phyloP scores from a whole-genome alignment of 225 moss, liverwort and hornwort genomes.

The Ulota crispa region DNA sequence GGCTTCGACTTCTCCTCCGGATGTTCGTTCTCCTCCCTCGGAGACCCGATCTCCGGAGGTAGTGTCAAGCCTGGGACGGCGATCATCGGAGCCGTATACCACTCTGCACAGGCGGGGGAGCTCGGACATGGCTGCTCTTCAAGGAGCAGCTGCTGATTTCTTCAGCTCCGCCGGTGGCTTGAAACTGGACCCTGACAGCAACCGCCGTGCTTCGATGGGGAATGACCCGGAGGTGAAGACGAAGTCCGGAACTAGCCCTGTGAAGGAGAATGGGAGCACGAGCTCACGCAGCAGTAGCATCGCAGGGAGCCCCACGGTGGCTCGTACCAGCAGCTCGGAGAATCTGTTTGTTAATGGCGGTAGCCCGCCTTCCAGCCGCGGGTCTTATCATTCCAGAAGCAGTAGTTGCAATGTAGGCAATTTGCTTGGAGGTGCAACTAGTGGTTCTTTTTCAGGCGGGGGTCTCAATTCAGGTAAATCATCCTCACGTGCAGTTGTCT shows the following conservation, averaged over 20 bases:
- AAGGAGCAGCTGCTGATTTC: conserved; percentile 42
- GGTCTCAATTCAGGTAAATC: conserved; percentile 49
- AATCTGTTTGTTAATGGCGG: conserved; percentile 28
- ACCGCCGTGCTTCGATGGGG: conserved; percentile 15
- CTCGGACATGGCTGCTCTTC: conserved; percentile 51
- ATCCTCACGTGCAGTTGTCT: no score
- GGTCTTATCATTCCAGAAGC: conserved; percentile 17
- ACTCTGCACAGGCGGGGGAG: conserved; percentile 41
- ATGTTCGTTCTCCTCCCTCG: background rate
- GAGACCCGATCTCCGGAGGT: conserved; percentile 2
- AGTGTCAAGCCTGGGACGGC: background rate
- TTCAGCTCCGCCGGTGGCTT: conserved; percentile 34
- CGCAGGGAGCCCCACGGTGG: conserved; percentile 46
- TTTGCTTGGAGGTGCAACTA: conserved; percentile 44
- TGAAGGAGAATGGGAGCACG: conserved; percentile 29
- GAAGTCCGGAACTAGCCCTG: conserved; percentile 25
- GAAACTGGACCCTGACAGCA: conserved; percentile 32
- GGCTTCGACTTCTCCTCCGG: background rate
- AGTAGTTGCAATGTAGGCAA: conserved; percentile 52
- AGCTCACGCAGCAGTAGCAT: conserved; percentile 46
- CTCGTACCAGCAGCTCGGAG: conserved; percentile 32
- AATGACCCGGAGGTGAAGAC: conserved; percentile 23
- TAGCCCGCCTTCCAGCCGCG: conserved; percentile 21
- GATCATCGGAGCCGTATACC: background rate
- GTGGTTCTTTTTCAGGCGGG: conserved; percentile 41